phyloP scores from a whole-genome alignment of 306 rosid genomes.

The Oxytropis ochrocephala region DNA sequence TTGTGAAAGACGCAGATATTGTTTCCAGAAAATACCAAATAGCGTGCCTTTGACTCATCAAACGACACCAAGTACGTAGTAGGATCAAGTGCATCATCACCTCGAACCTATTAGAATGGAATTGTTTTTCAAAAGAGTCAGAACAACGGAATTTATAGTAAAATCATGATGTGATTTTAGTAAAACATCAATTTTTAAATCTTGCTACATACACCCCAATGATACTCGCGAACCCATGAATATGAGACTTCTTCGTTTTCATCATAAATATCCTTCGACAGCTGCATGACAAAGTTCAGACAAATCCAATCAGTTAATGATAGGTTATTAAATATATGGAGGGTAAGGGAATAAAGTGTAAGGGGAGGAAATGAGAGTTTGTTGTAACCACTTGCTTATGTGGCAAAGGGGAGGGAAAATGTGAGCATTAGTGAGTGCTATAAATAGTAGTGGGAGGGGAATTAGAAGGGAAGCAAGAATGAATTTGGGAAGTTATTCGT shows the following conservation, averaged over 20 bases:
- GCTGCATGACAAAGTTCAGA: conserved; percentile 41
- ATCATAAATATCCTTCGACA: conserved; percentile 74
- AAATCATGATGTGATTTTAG: neutral
- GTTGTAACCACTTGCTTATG: too few relatives aligned
- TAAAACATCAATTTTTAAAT: neutral
- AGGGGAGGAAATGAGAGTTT: too few relatives aligned
- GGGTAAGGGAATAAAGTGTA: too few relatives aligned
- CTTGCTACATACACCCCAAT: conserved; percentile 66
- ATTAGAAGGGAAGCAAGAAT: too few relatives aligned
- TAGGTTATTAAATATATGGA: too few relatives aligned
- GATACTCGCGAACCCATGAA: conserved; percentile 85
- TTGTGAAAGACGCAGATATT: neutral
- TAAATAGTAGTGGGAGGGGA: too few relatives aligned
- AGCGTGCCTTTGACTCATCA: conserved; percentile 74
- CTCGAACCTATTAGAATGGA: conserved; percentile 54
- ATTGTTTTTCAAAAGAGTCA: neutral
- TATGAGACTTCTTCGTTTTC: conserved; percentile 66
- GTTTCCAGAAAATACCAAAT: conserved; percentile 48
- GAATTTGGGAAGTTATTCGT: too few relatives aligned
- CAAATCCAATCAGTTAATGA: conserved; percentile 5
- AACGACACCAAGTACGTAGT: conserved; percentile 71
- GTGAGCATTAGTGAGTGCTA: too few relatives aligned
- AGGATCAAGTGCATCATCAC: conserved; percentile 73
- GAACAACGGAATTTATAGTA: neutral
- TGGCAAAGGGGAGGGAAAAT: too few relatives aligned